Evolutionary conservation across 1,284 basidiomycete genomes (phyloP), one percentile per base, ranked within the genome.

Genomic region (Coriolopsis trogii): DNA sequence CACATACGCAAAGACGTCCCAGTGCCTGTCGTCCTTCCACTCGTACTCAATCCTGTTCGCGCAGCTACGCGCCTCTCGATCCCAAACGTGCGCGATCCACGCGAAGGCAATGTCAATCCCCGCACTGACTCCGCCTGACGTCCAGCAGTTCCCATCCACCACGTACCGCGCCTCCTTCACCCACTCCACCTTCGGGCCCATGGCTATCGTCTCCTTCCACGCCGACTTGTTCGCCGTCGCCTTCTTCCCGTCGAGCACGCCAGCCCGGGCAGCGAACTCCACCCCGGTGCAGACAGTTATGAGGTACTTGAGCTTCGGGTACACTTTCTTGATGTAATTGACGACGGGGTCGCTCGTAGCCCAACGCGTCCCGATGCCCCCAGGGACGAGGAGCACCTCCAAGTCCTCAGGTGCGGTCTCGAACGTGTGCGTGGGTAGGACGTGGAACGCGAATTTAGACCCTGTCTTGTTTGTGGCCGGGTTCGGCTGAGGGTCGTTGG

Each of bases 351-450:
- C 63, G 31, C 13, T 29, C 15, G 53, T 61, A 5, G 62, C 53
- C 10, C 58, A 58, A 25, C 62, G 59, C 10, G 65, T 64, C 4
- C 75, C 75, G 0, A 67, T 30, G 0, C 76, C 75, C 8, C 76
- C 76, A 0, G 76, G 76, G 37, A 78, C 64, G 50, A 78, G 62
- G 34, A 78, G 67, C 13, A 79, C 71, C 34, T 79, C 76, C 16
- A 79, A 61, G n/a, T 64, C 55, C 21, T 67, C 55, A 5, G 75
- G 73, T 0, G 70, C 67, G 18, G 64, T 65, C 33, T 46, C 63
- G 61, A 76, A 76, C 8, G 75, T 74, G 58, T 77, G 74, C 3
- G 76, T 78, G 6, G 76, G 75, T 2, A 70, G 47, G 42, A 77
- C 59, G 25, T 67, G 66, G 6, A 26, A 9, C 39, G 15, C 24